Evolutionary conservation across 441 rosid genomes (phyloP).

Genomic region (Kokia cookei): DNA sequence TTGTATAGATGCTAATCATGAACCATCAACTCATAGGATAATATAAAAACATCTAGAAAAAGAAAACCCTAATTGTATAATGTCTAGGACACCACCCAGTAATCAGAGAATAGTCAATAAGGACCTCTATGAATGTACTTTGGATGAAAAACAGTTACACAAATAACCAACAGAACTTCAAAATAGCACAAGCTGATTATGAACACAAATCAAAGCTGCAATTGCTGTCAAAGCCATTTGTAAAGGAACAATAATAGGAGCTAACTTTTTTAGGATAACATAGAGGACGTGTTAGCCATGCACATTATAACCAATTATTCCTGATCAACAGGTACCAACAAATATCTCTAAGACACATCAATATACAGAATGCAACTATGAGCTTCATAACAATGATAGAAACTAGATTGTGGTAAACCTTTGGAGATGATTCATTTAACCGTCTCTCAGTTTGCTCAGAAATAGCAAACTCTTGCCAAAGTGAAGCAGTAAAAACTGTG

Average conservation of each 20-base stretch:
- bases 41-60: neutral
- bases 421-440: slow-evolving; percentile 62
- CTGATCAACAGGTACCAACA: neutral
- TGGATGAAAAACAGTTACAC: neutral
- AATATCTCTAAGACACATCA: slow-evolving; percentile 1
- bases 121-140: neutral
- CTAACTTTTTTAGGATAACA: no score
- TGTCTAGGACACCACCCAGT: neutral
- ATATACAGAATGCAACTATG: neutral
- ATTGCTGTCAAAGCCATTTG: no score
- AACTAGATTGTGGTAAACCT: slow-evolving; percentile 41
- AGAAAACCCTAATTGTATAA: neutral
- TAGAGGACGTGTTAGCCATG: neutral
- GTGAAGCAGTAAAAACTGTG: slow-evolving; percentile 71
- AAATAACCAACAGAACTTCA: neutral
- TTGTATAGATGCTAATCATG: neutral
- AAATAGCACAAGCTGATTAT: neutral
- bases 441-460: slow-evolving; percentile 47
- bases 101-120: neutral
- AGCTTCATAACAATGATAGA: slow-evolving; percentile 5
- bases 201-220: neutral
- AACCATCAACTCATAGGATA: neutral
- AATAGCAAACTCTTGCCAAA: slow-evolving; percentile 57
- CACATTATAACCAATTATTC: neutral
- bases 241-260: no score